Base-by-base conservation (phyloP, 345 rosid genomes). In the Salix arbutifolia region DNA sequence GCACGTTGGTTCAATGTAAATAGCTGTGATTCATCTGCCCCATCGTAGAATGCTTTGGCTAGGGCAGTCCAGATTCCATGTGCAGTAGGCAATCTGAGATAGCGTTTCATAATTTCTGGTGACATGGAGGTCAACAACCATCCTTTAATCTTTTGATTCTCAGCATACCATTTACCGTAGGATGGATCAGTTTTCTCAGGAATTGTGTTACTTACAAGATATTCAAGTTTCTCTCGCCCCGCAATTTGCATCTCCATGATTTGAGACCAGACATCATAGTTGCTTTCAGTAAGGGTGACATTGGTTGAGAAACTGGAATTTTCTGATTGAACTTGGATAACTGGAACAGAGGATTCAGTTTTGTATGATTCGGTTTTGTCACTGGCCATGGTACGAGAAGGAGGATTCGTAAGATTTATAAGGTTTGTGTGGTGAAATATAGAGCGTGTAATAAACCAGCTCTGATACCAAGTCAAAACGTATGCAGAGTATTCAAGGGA, bases 301-400 rank as follows among this genome's bases (percentile, higher is more conserved):
- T 69, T 21, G 38, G 13, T 26, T 12, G 26, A 62, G 16, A 56
- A 42, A 23, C 30, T 14, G 7, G 38, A n/a, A 30, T 58, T 38
- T 70, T 70, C 18, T 21, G 31, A 62, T 70, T 62, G 75, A 13
- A 77, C 60, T 42, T 76, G 79, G 12, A 76, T 76, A n/a, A 56
- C 5, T 16, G 67, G 56, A 0, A 1, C 13, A 17, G 16, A 50
- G 69, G 65, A 71, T 28, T 28, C 30, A 2, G 30, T 28, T 28
- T 28, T 28, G 28, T 26, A 26, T 26, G 28, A 26, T 52, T 30
- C 8, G 1, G n/a, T 50, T 50, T 50, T 50, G n/a, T 50, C n/a
- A 50, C n/a, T 50, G 0, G n/a, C 33, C 33, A 31, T 31, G 33
- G 33, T 31, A n/a, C n/a, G n/a, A n/a, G n/a, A n/a, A n/a, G n/a